Base-by-base conservation (phyloP, 176 grass and related monocot genomes). In the Hyparrhenia diplandra region DNA sequence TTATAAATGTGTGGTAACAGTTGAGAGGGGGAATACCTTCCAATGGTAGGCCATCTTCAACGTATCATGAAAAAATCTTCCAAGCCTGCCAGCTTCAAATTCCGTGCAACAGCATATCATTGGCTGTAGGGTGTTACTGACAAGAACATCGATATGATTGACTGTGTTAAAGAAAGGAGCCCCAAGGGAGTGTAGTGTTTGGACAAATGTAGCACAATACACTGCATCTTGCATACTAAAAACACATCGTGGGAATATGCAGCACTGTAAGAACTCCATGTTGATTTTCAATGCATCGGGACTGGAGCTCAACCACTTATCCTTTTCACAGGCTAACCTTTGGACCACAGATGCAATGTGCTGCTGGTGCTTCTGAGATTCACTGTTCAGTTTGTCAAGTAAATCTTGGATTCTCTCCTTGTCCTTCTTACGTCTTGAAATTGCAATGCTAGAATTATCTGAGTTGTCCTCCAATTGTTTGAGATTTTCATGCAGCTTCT, bases 51-150 rank as follows among this genome's bases (percentile, higher is more conserved):
- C 96, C 88, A 93, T 91, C 85, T 91, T 99, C 54, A 99, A 81
- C 74, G 92, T 95, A 89, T 99, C 92, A 54, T 90, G 88, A 75
- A 99, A 74, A 82, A 99, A 99, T 80, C 92, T 88, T 86, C 96
- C 96, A 76, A 99, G 87, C 73, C 96, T 90, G 8, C 92, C 92
- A 37, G 96, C 96, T 80, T 99, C 96, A 77, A 86, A 94, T 85
- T 95, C 96, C 46, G 96, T 99, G 78, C 96, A 99, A 55, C 88
- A 93, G 84, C 92, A 99, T 77, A 99, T 95, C 92, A 99, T 95
- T 73, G 96, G 96, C 42, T 99, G 96, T 67, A 99, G 84, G n/a
- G 93, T 88, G 83, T 91, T 99, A 79, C 92, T 95, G 61, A 99
- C 83, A 24, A 99, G 82, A 78, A 89, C 88, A 88, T 95, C 93